Base-by-base conservation (phyloP, 257 asterid genomes). In the Rubia yunnanensis region DNA sequence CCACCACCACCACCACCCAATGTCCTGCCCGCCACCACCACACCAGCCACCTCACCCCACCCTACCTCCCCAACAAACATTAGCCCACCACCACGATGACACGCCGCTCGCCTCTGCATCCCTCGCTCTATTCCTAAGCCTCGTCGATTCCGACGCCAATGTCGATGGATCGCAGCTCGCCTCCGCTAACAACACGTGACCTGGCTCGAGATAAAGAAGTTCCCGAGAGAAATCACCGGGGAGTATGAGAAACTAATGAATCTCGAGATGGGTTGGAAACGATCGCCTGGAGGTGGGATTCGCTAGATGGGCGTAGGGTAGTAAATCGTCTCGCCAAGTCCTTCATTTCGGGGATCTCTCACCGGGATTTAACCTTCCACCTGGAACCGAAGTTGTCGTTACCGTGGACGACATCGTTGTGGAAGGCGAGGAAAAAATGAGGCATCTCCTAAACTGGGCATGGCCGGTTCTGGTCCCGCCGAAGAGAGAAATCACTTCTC, bases 221-320 rank as follows among this genome's bases (percentile, higher is more conserved):
- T 78, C 7, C 80, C 80, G 20, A 79, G 80, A 15, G 95, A 81
- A 60, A 75, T 61, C 69, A 39, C 85, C 34, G 85, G 83, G 10
- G 94, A 72, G 67, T 74, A 74, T 0, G 92, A 78, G 75, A 88
- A 89, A 68, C 83, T 87, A 50, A 88, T 86, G 15, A 84, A 80
- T 72, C 81, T 91, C 18, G 82, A 71, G 22, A 70, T 28, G 32
- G 74, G 69, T 41, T 44, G 59, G 6, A 48, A 73, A 13, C 66
- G 75, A 35, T 56, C 68, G 27, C 77, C 75, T 2, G 79, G 82
- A 5, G 79, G 82, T 0, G 91, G 91, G 24, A 89, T 77, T 60
- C 89, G 98, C 49, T 89, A 94, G 27, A 92, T 86, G 15, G 96
- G 96, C n/a, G 95, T 88, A 0, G 96, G 96, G 74, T 83, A 82